Percentiles rank a stretch among this genome's conserved stretches.
Conservation (phyloP, 805 yeast genomes). For the Clavispora carvajalis region DNA sequence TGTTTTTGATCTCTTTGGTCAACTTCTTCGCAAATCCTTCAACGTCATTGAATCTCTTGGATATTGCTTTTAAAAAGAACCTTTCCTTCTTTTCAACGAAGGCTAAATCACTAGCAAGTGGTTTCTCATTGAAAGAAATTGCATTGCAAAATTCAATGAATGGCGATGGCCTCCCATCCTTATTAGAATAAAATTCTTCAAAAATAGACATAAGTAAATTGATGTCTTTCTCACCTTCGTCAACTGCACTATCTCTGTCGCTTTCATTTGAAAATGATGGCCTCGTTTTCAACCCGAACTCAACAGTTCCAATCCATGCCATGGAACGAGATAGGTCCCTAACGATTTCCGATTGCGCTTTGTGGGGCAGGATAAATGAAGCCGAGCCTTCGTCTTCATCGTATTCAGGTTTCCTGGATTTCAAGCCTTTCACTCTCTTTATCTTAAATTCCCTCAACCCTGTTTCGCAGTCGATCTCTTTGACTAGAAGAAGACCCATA, state of each 20-base stretch:
- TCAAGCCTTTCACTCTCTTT: conserved; percentile 75
- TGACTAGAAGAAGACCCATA: conserved; percentile 67
- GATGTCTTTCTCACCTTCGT: background rate
- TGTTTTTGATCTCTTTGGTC: conserved; percentile 61
- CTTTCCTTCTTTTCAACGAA: conserved; percentile 15
- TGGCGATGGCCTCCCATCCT: background rate
- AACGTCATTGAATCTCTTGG: conserved; percentile 80
- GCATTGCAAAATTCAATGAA: conserved; percentile 17
- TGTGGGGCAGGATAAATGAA: background rate
- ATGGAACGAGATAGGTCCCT: conserved; percentile 34
- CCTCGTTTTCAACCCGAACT: background rate
- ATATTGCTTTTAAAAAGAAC: conserved; percentile 42
- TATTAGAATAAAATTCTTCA: conserved; percentile 2
- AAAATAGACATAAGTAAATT: background rate
- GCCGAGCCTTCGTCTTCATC: conserved; percentile 21
- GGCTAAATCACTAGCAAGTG: conserved; percentile 14
- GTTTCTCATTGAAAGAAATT: conserved; percentile 23
- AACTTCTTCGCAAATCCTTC: conserved; percentile 83
- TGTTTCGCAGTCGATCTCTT: conserved; percentile 22
- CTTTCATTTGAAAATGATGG: background rate
- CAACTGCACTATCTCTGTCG: conserved; percentile 2
- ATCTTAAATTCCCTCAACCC: conserved; percentile 40
- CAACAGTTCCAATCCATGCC: conserved; percentile 42
- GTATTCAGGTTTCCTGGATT: conserved; percentile 32
- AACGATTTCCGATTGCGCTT: conserved; percentile 33